Percentiles rank a stretch among this genome's conserved stretches.
phyloP scores from a whole-genome alignment of 1,139 yeast genomes.

The Yarrowia galli region DNA sequence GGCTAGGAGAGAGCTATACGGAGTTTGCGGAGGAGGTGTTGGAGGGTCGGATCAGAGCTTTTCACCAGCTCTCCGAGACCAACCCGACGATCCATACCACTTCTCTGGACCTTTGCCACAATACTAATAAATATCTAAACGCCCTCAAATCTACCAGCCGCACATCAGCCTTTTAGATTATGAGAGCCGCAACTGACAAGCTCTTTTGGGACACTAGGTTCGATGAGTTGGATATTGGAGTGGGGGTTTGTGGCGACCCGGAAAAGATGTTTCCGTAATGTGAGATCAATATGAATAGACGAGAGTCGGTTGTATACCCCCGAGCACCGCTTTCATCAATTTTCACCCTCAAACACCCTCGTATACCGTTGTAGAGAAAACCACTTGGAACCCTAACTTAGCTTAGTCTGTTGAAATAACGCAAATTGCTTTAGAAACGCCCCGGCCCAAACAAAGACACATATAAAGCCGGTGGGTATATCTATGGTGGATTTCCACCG shows the following conservation, averaged over 20 bases:
- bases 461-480: conserved; percentile 30
- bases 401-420: conserved; percentile 23
- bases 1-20: background rate
- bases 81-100: background rate
- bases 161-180: conserved; percentile 3
- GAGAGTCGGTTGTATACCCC: no score
- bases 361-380: background rate
- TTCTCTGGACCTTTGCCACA: background rate
- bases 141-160: conserved; percentile 29
- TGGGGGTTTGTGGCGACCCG: no score
- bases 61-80: background rate
- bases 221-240: conserved; percentile 12
- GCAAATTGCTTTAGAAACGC: conserved; percentile 35
- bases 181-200: conserved; percentile 21
- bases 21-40: no score
- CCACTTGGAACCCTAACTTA: conserved; percentile 11
- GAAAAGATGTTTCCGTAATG: no score
- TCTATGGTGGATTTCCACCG: conserved; percentile 1
- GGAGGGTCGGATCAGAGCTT: no score
- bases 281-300: no score
- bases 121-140: background rate
- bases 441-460: conserved; percentile 16
- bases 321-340: no score
- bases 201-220: conserved; percentile 32
- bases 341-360: background rate